A percentile compares a stretch with the other conserved stretches of the same genome.
Conservation (phyloP, 768 basidiomycete genomes). For the Tulasnella sp. region DNA sequence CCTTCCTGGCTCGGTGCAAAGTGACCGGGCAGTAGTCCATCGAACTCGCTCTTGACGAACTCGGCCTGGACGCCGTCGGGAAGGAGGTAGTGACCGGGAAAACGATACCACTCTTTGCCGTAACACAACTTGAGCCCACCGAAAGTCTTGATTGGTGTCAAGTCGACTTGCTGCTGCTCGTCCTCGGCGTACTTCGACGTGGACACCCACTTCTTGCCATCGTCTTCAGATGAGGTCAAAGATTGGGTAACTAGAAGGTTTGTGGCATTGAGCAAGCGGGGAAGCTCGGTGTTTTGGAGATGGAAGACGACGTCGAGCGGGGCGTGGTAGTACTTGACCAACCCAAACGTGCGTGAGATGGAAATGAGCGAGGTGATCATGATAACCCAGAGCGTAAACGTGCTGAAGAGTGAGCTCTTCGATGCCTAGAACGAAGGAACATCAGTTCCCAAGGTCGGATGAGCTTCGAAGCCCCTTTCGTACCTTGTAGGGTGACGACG, state of each 20-base stretch:
- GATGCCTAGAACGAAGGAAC: conserved; percentile 47
- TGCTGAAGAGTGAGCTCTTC: conserved; percentile 52
- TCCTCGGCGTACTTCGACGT: conserved; percentile 32
- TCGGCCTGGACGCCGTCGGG: conserved; percentile 73
- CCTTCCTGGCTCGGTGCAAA: conserved; percentile 42
- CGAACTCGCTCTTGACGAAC: conserved; percentile 87
- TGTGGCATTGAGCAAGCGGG: conserved; percentile 63
- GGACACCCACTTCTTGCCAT: conserved; percentile 26
- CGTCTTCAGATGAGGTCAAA: conserved; percentile 28
- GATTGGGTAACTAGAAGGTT: conserved; percentile 43
- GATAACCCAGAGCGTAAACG: conserved; percentile 60
- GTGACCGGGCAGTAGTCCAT: conserved; percentile 77
- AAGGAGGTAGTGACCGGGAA: conserved; percentile 81
- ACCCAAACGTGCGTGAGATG: conserved; percentile 64
- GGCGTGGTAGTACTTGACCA: conserved; percentile 84
- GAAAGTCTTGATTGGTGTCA: conserved; percentile 55
- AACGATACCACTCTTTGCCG: conserved; percentile 94
- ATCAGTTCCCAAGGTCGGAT: neutral
- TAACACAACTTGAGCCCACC: conserved; percentile 62
- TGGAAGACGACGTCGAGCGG: conserved; percentile 59
- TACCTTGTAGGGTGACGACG: conserved; percentile 78
- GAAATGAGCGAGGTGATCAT: conserved; percentile 59
- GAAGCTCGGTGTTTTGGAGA: conserved; percentile 70
- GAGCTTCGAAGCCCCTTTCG: conserved; percentile 23
- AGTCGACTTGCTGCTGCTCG: conserved; percentile 42